Conservation (phyloP, 768 basidiomycete genomes). For the Chalciporus piperatus region DNA sequence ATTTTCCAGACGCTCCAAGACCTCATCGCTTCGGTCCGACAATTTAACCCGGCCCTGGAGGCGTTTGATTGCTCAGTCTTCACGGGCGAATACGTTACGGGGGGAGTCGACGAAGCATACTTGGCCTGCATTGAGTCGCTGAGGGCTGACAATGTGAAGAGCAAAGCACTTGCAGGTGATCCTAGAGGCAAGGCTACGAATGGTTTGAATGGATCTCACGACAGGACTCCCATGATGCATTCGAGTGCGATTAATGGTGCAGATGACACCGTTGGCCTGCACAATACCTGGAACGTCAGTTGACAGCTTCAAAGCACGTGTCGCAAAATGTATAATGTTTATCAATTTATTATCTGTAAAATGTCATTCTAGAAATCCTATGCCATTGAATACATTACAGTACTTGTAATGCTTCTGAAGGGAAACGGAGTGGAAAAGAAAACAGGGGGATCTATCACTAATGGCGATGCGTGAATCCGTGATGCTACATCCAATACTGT, state of each 20-base stretch:
- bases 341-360: no score
- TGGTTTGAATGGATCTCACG: slow-evolving; percentile 15
- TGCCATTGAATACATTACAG: slow-evolving; percentile 2
- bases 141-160: slow-evolving; percentile 80
- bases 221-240: slow-evolving; percentile 23
- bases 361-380: neutral
- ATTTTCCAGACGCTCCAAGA: slow-evolving; percentile 94
- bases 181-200: slow-evolving; percentile 33
- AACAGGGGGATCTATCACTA: neutral
- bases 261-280: slow-evolving; percentile 77
- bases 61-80: slow-evolving; percentile 97
- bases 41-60: slow-evolving; percentile 74
- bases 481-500: slow-evolving; percentile 14
- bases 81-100: slow-evolving; percentile 95
- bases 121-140: slow-evolving; percentile 69
- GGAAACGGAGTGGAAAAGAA: neutral
- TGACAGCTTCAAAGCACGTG: slow-evolving; percentile 17
- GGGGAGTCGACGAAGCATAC: slow-evolving; percentile 84
- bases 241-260: slow-evolving; percentile 55
- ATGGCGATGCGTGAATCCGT: slow-evolving; percentile 10
- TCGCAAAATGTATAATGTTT: slow-evolving; percentile 1
- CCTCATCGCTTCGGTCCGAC: slow-evolving; percentile 79
- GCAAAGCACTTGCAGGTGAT: slow-evolving; percentile 39
- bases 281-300: slow-evolving; percentile 61
- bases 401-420: slow-evolving; percentile 6